Conservation (phyloP, 345 rosid genomes). For the Nephelium lappaceum region DNA sequence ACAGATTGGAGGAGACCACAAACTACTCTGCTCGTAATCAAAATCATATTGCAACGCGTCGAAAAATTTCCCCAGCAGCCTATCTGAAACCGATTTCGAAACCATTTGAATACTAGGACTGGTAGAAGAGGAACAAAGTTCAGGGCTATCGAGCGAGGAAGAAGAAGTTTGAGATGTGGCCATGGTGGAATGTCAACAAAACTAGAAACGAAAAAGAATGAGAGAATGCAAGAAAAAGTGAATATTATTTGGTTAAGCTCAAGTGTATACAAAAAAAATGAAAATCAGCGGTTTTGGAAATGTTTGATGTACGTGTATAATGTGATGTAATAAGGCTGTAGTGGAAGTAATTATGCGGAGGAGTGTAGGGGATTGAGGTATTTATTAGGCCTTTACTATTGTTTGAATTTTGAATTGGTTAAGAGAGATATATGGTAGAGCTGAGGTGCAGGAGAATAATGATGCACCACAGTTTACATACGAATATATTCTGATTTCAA, state of each 20-base stretch:
- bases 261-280: background rate
- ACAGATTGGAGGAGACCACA: conserved; percentile 46
- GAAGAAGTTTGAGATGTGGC: conserved; percentile 5
- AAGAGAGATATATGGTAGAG: background rate
- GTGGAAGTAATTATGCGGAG: background rate
- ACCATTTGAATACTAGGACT: conserved; percentile 30
- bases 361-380: background rate
- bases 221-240: background rate
- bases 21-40: conserved; percentile 40
- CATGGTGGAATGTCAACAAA: background rate
- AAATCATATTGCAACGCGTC: conserved; percentile 45
- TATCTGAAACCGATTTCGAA: conserved; percentile 31
- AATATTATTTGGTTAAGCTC: conserved; percentile 8
- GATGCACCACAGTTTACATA: background rate
- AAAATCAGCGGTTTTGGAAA: background rate
- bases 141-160: background rate
- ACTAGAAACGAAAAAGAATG: background rate
- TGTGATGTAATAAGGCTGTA: background rate
- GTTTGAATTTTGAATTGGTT: conserved; percentile 16
- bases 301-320: background rate
- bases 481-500: too few species aligned
- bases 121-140: conserved; percentile 3
- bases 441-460: background rate
- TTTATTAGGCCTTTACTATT: background rate
- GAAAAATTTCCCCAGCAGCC: conserved; percentile 42